These are phyloP conservation scores for Mallotus japonicus DNA, from an alignment of 441 rosid species.

Conservation along the genomic window DNA sequence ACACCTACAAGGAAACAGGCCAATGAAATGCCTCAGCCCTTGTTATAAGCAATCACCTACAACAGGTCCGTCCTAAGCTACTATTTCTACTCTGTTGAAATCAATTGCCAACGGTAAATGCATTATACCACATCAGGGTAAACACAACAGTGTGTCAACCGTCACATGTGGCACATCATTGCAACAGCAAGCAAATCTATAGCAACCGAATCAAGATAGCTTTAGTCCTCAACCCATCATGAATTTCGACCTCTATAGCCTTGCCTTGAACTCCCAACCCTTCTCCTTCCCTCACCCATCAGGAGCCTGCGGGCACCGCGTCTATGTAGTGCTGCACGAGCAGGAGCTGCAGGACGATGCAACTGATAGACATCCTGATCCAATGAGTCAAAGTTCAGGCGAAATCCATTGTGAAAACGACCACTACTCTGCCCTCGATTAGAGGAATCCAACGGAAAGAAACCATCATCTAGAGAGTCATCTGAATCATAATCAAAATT, in stretches of 20 bases:
- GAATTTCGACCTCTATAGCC: slow-evolving; percentile 31
- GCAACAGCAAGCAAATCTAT: slow-evolving; percentile 10
- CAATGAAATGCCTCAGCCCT: slow-evolving; percentile 15
- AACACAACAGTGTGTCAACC: slow-evolving; percentile 16
- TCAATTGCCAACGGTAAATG: slow-evolving; percentile 10
- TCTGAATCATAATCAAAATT: slow-evolving; percentile 61
- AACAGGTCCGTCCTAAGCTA: background rate
- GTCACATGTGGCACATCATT: slow-evolving; percentile 19
- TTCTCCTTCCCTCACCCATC: slow-evolving; percentile 34
- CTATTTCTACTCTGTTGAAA: slow-evolving; percentile 28
- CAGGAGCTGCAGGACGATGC: slow-evolving; percentile 31
- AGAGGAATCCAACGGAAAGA: slow-evolving; percentile 38
- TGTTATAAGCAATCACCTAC: slow-evolving; percentile 18
- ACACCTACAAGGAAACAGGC: slow-evolving; percentile 16
- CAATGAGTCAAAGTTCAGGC: slow-evolving; percentile 33
- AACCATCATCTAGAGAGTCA: slow-evolving; percentile 47
- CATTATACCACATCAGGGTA: slow-evolving; percentile 27
- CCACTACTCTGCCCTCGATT: slow-evolving; percentile 34
- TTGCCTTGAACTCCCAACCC: slow-evolving; percentile 36
- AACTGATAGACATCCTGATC: slow-evolving; percentile 41
- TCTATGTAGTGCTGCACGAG: slow-evolving; percentile 36
- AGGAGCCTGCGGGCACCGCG: slow-evolving; percentile 36
- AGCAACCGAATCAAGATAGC: slow-evolving; percentile 7
- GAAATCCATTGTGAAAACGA: slow-evolving; percentile 28
- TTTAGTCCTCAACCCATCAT: background rate